Evolutionary conservation across 192 early-diverging fungal species (phyloP).

Genomic region (Paraglomus occultum): DNA sequence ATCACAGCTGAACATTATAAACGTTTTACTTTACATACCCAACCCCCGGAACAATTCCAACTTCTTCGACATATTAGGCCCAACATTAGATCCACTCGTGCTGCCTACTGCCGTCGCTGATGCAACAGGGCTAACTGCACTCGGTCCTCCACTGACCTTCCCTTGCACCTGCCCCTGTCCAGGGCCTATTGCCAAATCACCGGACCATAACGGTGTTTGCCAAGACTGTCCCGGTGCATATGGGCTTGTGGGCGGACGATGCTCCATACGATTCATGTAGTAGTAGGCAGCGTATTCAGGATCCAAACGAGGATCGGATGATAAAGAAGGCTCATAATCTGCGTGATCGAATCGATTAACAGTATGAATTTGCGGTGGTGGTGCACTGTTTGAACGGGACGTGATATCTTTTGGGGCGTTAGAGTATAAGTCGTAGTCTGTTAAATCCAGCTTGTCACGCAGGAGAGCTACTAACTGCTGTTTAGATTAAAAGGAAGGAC

Average conservation of each 20-base stretch:
- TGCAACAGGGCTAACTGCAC: slow-evolving; percentile 12
- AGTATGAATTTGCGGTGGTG: slow-evolving; percentile 67
- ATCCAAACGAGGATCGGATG: slow-evolving; percentile 57
- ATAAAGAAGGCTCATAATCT: slow-evolving; percentile 38
- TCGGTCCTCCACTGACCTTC: slow-evolving; percentile 41
- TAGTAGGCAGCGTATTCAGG: slow-evolving; percentile 66
- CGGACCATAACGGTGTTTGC: slow-evolving; percentile 59
- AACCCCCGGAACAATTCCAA: slow-evolving; percentile 28
- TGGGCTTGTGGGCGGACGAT: slow-evolving; percentile 53
- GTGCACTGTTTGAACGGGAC: slow-evolving; percentile 69
- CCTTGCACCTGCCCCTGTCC: slow-evolving; percentile 28
- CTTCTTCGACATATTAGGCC: slow-evolving; percentile 8
- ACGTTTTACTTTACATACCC: slow-evolving; percentile 13
- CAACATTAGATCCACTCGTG: slow-evolving; percentile 14
- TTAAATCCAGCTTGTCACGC: slow-evolving; percentile 51
- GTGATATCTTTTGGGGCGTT: slow-evolving; percentile 48
- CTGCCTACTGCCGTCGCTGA: no score
- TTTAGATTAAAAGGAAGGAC: neutral
- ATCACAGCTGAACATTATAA: no score
- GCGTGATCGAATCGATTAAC: slow-evolving; percentile 43
- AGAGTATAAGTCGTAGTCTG: slow-evolving; percentile 34
- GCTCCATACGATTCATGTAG: slow-evolving; percentile 56
- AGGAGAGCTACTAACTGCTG: slow-evolving; percentile 53
- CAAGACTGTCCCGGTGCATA: slow-evolving; percentile 68
- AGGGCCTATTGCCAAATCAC: slow-evolving; percentile 33